Percentiles rank a stretch among this genome's conserved stretches.
These are phyloP conservation scores for Blumeriella jaapii DNA, from an alignment of 2,329 filamentous ascomycete genomes.

Conservation along the genomic window DNA sequence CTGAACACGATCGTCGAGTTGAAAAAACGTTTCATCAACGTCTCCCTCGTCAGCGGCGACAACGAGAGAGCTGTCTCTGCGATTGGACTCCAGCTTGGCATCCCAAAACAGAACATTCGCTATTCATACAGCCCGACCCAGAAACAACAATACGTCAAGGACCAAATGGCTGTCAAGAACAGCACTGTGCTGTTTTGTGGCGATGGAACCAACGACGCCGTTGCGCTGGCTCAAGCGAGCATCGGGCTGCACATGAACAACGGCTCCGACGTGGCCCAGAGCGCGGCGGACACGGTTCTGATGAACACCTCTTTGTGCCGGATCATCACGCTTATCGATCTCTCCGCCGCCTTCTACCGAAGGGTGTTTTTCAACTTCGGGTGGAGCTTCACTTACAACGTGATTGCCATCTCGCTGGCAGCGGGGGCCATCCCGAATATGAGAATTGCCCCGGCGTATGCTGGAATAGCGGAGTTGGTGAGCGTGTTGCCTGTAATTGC, in stretches of 20 bases:
- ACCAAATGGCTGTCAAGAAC: conserved; percentile 1
- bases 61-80: conserved; percentile 37
- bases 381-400: conserved; percentile 52
- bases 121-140: conserved; percentile 28
- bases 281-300: conserved; percentile 59
- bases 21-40: conserved; percentile 29
- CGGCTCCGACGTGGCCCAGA: conserved; percentile 51
- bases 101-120: conserved; percentile 27
- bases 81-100: conserved; percentile 31
- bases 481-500: conserved; percentile 51
- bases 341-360: conserved; percentile 30
- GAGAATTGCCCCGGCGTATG: conserved; percentile 43
- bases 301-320: conserved; percentile 44
- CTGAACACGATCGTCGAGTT: conserved; percentile 28
- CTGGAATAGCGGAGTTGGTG: conserved; percentile 52
- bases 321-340: conserved; percentile 45
- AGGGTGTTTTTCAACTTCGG: conserved; percentile 49
- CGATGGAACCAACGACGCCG: conserved; percentile 71
- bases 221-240: conserved; percentile 57
- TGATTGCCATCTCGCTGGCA: conserved; percentile 47
- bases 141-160: conserved; percentile 19
- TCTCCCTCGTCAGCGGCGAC: conserved; percentile 43
- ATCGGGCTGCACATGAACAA: conserved; percentile 59
- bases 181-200: conserved; percentile 53
- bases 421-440: conserved; percentile 42